phyloP scores from a whole-genome alignment of 129 eudicot genomes.

The Flaveria bidentis region DNA sequence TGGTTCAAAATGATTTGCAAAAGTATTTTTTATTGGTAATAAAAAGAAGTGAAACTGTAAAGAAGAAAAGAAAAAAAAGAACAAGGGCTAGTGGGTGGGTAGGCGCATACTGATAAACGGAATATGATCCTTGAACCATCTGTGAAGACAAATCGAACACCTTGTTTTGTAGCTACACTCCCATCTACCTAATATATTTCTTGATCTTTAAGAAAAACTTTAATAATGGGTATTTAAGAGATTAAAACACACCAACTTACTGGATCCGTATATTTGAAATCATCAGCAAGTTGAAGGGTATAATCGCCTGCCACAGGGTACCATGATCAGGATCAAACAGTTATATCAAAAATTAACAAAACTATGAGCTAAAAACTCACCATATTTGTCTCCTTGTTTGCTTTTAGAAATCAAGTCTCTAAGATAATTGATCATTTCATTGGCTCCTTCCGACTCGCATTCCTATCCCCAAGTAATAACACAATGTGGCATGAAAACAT shows the following conservation, averaged over 20 bases:
- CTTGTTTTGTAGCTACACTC: constrained; percentile 91
- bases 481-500: constrained; percentile 34
- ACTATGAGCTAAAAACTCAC: constrained; percentile 39
- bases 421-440: constrained; percentile 83
- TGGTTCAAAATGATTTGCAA: constrained; percentile 9
- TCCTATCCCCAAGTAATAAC: constrained; percentile 50
- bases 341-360: constrained; percentile 2
- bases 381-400: constrained; percentile 83
- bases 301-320: constrained; percentile 55
- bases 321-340: constrained; percentile 16
- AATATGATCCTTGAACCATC: constrained; percentile 97
- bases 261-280: constrained; percentile 87
- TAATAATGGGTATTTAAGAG: background rate
- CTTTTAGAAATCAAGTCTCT: constrained; percentile 83
- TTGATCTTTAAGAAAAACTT: constrained; percentile 1
- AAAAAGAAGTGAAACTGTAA: background rate
- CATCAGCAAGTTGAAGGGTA: constrained; percentile 83
- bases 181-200: constrained; percentile 75
- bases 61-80: background rate
- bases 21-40: background rate
- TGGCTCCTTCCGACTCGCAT: constrained; percentile 98
- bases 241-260: constrained; percentile 54
- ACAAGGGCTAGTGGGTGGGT: background rate
- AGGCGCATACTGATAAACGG: constrained; percentile 71
- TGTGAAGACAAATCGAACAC: constrained; percentile 90